Conservation (phyloP, 2,329 filamentous ascomycete genomes). For the Fusarium irregulare region DNA sequence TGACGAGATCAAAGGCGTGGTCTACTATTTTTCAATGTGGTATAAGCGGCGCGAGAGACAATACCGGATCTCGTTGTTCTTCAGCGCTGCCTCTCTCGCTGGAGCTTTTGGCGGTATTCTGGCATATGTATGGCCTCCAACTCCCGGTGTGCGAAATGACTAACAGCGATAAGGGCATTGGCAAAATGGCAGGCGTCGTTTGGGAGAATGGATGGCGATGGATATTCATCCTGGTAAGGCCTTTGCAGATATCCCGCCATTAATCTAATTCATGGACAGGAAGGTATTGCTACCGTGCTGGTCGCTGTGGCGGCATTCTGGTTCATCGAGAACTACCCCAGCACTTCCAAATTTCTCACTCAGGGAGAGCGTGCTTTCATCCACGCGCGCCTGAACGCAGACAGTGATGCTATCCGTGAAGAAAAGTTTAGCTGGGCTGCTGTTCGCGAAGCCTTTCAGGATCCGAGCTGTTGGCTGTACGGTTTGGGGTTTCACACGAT, state of each 20-base stretch:
- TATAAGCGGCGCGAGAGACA: conserved; percentile 66
- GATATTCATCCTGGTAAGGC: conserved; percentile 68
- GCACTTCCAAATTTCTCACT: conserved; percentile 67
- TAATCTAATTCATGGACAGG: conserved; percentile 47
- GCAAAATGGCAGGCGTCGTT: conserved; percentile 63
- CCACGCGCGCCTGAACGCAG: conserved; percentile 70
- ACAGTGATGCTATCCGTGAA: conserved; percentile 75
- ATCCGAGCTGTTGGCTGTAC: conserved; percentile 80
- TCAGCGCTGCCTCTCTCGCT: conserved; percentile 64
- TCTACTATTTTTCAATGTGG: conserved; percentile 65
- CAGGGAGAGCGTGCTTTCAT: conserved; percentile 67
- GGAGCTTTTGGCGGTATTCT: conserved; percentile 68
- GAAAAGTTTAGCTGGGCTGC: conserved; percentile 77
- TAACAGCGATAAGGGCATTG: conserved; percentile 58
- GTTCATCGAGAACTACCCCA: conserved; percentile 75
- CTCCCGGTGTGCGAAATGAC: accelerated
- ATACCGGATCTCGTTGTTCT: conserved; percentile 67
- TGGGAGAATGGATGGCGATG: conserved; percentile 66
- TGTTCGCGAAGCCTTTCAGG: conserved; percentile 70
- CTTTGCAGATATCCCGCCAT: accelerated
- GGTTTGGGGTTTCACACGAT: conserved; percentile 78
- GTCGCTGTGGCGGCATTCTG: conserved; percentile 63
- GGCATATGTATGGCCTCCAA: conserved; percentile 57
- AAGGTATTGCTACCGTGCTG: conserved; percentile 66
- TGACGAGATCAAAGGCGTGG: conserved; percentile 45